Base-by-base conservation (phyloP, 2,329 filamentous ascomycete genomes). In the Ustulina deusta region DNA sequence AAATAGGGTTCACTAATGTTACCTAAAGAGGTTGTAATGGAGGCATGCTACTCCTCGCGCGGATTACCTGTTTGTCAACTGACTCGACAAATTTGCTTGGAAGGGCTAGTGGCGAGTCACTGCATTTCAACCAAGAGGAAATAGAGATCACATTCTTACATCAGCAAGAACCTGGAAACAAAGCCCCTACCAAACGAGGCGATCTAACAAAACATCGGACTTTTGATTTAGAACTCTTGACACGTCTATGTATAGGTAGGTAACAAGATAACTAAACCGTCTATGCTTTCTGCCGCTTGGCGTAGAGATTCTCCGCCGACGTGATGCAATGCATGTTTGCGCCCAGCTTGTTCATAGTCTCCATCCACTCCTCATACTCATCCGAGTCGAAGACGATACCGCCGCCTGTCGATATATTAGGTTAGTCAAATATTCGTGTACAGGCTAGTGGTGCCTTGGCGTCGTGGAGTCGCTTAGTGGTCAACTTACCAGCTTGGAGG, bases 371-470 rank as follows among this genome's bases (percentile, higher is more conserved):
- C 71, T 97, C 93, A 75, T 92, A 91, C 73, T 86, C 91, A 77
- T 97, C 94, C 46, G 93, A 97, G 80, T 98, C 96, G 77, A 95
- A 97, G 49, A 97, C 94, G 75, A 97, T 97, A 34, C 94, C 94
- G 40, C 94, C 94, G 15, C 92, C 87, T 88, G 61, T 49, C 1
- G 15, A 44, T 15, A 57, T 17, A 44, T 58, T 13, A 44, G 29
- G 10, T 63, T 57, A 64, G 61, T 36, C 48, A 61, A 36, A 40
- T 49, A 6, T 17, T 42, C 15, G 34, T n/a, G 2, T 11, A 11
- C 10, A 36, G 57, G 34, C 40, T 32, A 61, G 62, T 9, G 38
- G 10, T 6, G 42, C 17, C 17, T 52, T 15, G 3, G 27, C 10
- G 22, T 34, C 15, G 10, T 57, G 49, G 57, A 56, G 32, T 51